A percentile compares a stretch with the other conserved stretches of the same genome.
phyloP scores from a whole-genome alignment of 768 basidiomycete genomes.

The Mrakia frigida region DNA sequence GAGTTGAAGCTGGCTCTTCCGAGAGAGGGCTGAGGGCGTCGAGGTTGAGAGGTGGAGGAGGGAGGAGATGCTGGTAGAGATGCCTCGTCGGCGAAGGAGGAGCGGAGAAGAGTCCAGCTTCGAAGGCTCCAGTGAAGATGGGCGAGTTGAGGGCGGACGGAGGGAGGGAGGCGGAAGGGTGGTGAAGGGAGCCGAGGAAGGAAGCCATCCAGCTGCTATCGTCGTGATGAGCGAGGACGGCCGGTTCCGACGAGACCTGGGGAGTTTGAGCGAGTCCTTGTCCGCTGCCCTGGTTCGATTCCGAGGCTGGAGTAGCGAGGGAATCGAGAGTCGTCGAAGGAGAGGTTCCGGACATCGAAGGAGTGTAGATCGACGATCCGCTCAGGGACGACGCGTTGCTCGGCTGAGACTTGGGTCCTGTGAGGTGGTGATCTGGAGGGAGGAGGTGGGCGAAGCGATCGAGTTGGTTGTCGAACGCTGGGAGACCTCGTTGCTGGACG shows the following conservation, averaged over 20 bases:
- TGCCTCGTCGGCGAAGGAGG: constrained; percentile 27
- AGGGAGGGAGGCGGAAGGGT: constrained; percentile 34
- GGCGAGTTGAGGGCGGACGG: constrained; percentile 72
- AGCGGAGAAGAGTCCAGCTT: constrained; percentile 28
- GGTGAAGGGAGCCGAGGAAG: constrained; percentile 31
- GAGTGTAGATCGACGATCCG: constrained; percentile 8
- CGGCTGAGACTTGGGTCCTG: constrained; percentile 1
- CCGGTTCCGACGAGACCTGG: constrained; percentile 6
- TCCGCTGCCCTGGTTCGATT: neutral
- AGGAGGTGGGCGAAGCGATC: constrained; percentile 25
- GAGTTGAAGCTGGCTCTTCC: neutral
- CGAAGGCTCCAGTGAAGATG: constrained; percentile 49
- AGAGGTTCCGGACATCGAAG: constrained; percentile 19
- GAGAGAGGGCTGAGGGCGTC: constrained; percentile 20
- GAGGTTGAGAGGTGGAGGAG: constrained; percentile 17
- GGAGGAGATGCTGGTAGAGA: constrained; percentile 25
- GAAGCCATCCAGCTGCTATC: constrained; percentile 31
- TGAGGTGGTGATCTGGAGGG: constrained; percentile 4
- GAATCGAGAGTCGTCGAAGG: constrained; percentile 25
- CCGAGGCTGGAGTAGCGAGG: constrained; percentile 15
- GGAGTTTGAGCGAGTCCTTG: neutral
- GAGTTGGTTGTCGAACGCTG: constrained; percentile 18
- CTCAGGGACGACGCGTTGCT: neutral
- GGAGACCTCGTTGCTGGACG: constrained; percentile 2
- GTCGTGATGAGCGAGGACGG: constrained; percentile 18